These are phyloP conservation scores for Aspergillus diversus DNA, from an alignment of 495 filamentous ascomycete genomes.

Conservation along the genomic window DNA sequence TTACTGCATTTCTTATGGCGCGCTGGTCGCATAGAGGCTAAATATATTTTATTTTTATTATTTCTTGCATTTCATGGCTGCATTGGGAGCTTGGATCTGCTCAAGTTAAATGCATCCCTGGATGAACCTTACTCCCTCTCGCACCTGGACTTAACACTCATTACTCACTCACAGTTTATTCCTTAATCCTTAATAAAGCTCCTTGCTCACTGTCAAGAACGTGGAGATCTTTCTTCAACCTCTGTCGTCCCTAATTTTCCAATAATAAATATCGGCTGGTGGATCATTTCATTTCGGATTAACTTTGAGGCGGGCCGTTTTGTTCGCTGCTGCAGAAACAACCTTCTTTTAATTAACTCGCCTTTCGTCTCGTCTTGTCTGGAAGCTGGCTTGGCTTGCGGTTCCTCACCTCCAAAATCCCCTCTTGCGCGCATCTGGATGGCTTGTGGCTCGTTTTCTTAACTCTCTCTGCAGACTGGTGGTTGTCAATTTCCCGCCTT, in stretches of 20 bases:
- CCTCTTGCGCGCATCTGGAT: constrained; percentile 17
- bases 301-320: constrained; percentile 29
- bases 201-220: constrained; percentile 2
- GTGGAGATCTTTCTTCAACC: not conserved
- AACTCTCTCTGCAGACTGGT: constrained; percentile 22
- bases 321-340: constrained; percentile 2
- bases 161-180: not conserved
- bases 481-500: constrained; percentile 23
- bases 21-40: constrained; percentile 1
- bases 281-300: constrained; percentile 29
- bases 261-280: constrained; percentile 5
- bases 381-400: constrained; percentile 19
- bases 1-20: not conserved
- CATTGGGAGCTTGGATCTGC: not conserved
- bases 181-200: not conserved
- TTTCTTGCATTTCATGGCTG: not conserved
- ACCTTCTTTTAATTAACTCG: constrained; percentile 2
- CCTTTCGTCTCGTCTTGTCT: constrained; percentile 3
- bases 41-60: constrained; percentile 7
- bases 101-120: not conserved
- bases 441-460: constrained; percentile 18
- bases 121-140: not conserved
- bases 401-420: constrained; percentile 11
- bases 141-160: not conserved
- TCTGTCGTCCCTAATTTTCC: not conserved